Percentiles rank a stretch among this genome's conserved stretches.
Conservation (phyloP, 164 flowering plant genomes). For the Kalanchoe fedtschenkoi region DNA sequence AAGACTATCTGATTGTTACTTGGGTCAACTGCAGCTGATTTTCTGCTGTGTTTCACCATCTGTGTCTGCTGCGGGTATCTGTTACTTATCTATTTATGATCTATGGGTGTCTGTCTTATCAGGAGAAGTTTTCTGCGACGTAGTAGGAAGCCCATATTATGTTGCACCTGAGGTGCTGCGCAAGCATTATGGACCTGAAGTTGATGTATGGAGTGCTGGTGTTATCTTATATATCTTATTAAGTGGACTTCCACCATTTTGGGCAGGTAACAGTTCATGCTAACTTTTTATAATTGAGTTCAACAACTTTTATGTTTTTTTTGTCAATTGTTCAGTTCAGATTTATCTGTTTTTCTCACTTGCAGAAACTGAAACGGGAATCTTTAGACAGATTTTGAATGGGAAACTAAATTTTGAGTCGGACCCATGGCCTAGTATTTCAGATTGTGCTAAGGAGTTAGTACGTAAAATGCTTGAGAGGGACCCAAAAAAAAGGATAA, state of each 20-base stretch:
- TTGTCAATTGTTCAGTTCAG: background rate
- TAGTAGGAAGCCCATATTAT: constrained; percentile 81
- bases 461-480: constrained; percentile 66
- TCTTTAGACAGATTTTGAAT: constrained; percentile 74
- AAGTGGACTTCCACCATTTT: constrained; percentile 79
- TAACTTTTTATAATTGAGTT: background rate
- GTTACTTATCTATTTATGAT: background rate
- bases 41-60: background rate
- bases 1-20: background rate
- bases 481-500: constrained; percentile 52
- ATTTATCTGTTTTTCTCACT: background rate
- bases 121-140: constrained; percentile 51
- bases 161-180: constrained; percentile 72
- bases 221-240: constrained; percentile 67
- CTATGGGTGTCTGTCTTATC: constrained; percentile 7
- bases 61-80: background rate
- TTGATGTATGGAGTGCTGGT: constrained; percentile 87
- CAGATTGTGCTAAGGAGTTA: constrained; percentile 80
- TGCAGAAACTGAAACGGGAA: constrained; percentile 79
- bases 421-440: constrained; percentile 87
- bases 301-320: background rate
- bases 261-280: constrained; percentile 47
- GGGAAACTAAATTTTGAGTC: constrained; percentile 72
- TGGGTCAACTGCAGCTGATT: background rate
- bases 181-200: constrained; percentile 64